Evolutionary conservation across 495 filamentous ascomycete species (phyloP).

Genomic region (Lasiosphaeria ovina): DNA sequence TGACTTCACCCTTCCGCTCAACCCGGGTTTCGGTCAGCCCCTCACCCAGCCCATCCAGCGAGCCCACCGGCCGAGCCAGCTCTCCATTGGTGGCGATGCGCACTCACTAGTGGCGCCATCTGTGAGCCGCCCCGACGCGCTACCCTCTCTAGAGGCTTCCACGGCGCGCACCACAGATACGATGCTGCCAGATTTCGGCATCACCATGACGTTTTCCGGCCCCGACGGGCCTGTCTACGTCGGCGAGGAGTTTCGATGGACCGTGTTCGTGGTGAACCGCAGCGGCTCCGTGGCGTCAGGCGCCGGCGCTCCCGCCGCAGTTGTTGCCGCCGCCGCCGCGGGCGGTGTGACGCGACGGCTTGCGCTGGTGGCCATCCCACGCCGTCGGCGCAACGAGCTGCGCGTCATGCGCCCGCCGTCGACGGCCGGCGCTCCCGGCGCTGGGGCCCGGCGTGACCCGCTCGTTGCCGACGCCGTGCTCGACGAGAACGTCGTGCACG

Average conservation of each 20-base stretch:
- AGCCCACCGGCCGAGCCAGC: constrained; percentile 60
- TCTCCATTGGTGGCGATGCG: constrained; percentile 49
- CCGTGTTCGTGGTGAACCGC: constrained; percentile 85
- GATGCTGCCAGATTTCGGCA: constrained; percentile 58
- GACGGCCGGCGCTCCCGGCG: constrained; percentile 28
- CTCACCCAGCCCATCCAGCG: constrained; percentile 60
- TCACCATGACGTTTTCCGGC: constrained; percentile 70
- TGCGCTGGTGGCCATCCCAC: constrained; percentile 74
- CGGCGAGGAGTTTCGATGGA: constrained; percentile 81
- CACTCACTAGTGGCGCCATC: constrained; percentile 45
- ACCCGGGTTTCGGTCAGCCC: constrained; percentile 53
- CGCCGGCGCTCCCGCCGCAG: background rate
- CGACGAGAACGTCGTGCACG: constrained; percentile 80
- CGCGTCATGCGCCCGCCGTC: constrained; percentile 58
- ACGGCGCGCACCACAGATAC: constrained; percentile 45
- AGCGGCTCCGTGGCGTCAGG: constrained; percentile 31
- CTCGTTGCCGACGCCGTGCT: constrained; percentile 71
- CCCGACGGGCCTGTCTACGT: constrained; percentile 54
- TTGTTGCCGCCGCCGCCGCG: constrained; percentile 29
- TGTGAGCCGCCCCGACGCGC: constrained; percentile 50
- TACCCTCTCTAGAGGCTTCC: constrained; percentile 52
- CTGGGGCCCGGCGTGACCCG: constrained; percentile 19
- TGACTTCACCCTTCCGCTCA: constrained; percentile 73
- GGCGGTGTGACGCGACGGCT: constrained; percentile 63
- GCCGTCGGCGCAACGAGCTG: constrained; percentile 65